These are phyloP conservation scores for Bryopsis sp. DNA, from an alignment of 139 green algal species.

Conservation along the genomic window DNA sequence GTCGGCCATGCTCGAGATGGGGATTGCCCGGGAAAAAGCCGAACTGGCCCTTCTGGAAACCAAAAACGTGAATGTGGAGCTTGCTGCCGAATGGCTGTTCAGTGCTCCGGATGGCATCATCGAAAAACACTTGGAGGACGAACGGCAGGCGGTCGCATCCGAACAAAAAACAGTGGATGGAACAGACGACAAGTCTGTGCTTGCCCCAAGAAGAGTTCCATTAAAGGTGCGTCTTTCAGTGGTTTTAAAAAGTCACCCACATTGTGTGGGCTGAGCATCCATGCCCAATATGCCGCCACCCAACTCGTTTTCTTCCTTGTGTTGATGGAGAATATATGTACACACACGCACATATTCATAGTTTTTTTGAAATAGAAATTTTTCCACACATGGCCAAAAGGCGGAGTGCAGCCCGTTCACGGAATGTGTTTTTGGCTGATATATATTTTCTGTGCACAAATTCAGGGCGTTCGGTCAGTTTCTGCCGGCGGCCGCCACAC, in stretches of 20 bases:
- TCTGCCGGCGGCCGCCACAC: constrained; percentile 62
- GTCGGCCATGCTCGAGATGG: constrained; percentile 77
- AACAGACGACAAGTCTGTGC: constrained; percentile 26
- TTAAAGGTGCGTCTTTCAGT: constrained; percentile 24
- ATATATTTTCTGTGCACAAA: constrained; percentile 25
- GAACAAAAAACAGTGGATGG: constrained; percentile 17
- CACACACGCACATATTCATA: too few relatives aligned
- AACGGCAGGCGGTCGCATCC: constrained; percentile 23
- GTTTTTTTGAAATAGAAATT: too few relatives aligned
- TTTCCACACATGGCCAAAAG: too few relatives aligned
- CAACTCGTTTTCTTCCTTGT: too few relatives aligned
- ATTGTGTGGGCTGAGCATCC: too few relatives aligned
- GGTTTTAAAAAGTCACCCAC: too few relatives aligned
- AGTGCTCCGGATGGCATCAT: constrained; percentile 37
- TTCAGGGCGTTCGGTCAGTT: constrained; percentile 53
- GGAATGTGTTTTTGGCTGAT: too few relatives aligned
- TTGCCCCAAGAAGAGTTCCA: constrained; percentile 33
- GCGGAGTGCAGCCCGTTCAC: background rate
- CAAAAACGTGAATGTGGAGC: constrained; percentile 78
- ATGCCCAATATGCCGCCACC: too few relatives aligned
- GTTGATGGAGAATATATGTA: too few relatives aligned
- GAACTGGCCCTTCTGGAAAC: constrained; percentile 72
- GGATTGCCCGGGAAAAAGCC: constrained; percentile 56
- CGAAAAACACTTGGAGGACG: constrained; percentile 33
- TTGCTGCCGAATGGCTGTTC: constrained; percentile 85